phyloP scores from a whole-genome alignment of 495 filamentous ascomycete species.

The Lophiotrema nucula region DNA sequence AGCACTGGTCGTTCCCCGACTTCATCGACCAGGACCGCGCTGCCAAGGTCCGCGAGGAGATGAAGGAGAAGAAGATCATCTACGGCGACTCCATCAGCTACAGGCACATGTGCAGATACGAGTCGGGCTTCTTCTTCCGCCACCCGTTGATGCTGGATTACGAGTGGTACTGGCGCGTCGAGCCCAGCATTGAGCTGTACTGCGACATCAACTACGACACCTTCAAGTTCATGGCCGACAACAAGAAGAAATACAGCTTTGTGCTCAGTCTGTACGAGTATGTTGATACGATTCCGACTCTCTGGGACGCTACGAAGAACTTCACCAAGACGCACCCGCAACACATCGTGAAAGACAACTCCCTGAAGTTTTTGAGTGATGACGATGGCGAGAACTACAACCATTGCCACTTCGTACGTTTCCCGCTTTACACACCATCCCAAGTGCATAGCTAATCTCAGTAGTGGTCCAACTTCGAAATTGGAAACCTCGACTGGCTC shows the following conservation, averaged over 20 bases:
- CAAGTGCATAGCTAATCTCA: constrained; percentile 2
- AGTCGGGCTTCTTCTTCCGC: constrained; percentile 53
- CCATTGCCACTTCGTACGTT: constrained; percentile 83
- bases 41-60: constrained; percentile 56
- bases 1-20: constrained; percentile 54
- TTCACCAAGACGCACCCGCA: constrained; percentile 88
- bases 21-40: constrained; percentile 59
- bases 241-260: constrained; percentile 49
- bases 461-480: constrained; percentile 60
- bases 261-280: constrained; percentile 76
- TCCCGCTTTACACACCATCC: background rate
- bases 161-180: constrained; percentile 52
- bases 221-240: constrained; percentile 48
- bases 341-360: constrained; percentile 79
- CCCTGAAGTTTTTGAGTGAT: constrained; percentile 87
- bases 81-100: constrained; percentile 84
- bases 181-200: constrained; percentile 48
- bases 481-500: constrained; percentile 61
- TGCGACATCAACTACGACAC: constrained; percentile 51
- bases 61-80: constrained; percentile 49
- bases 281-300: constrained; percentile 88
- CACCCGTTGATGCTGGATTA: constrained; percentile 48
- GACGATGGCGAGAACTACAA: constrained; percentile 85
- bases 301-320: constrained; percentile 90
- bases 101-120: constrained; percentile 51